Base-by-base conservation (phyloP, 176 grass and related monocot genomes). In the Zea luxurians region DNA sequence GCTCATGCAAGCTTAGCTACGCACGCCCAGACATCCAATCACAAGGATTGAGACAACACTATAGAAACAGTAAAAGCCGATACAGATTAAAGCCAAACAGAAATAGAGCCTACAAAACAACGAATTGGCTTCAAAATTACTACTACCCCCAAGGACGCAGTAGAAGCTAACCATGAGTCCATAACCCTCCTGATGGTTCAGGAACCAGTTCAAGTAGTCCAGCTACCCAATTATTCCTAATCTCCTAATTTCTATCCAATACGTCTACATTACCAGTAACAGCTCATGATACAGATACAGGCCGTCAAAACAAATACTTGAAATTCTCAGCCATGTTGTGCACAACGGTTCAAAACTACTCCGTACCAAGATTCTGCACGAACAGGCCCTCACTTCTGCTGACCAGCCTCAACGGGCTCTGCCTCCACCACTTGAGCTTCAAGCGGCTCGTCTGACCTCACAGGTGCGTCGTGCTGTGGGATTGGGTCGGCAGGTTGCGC, bases 391-490 rank as follows among this genome's bases (percentile, higher is more conserved):
- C 54, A 95, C 79, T 93, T 95, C 79, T 93, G 86, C 37, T 83
- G 75, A 5, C 49, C 71, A 27, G 61, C 62, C 49, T 90, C 80
- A 2, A 79, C 64, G 1, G 87, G 42, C 41, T 98, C 64, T 8
- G 87, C 15, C 46, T 98, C 87, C 2, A 92, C 83, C 62, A 94
- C 78, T 71, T 98, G 89, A 38, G 91, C 91, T 92, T 97, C 94
- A 36, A 77, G 36, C 2, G 89, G n/a, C 18, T 90, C 85, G 0
- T 91, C 82, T 0, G 44, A n/a, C 66, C 18, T 65, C 18, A 27
- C 46, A 45, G 82, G 41, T 45, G 62, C 2, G 0, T 48, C 57
- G 3, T 69, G 8, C 17, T 87, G 71, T 12, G 69, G 63, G 68
- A 2, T 84, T 34, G 54, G 49, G 13, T 50, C 27, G 38, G 42